A percentile compares a stretch with the other conserved stretches of the same genome.
These are phyloP conservation scores for Apophysomyces elegans DNA, from an alignment of 371 early-diverging fungal genomes.

Conservation along the genomic window DNA sequence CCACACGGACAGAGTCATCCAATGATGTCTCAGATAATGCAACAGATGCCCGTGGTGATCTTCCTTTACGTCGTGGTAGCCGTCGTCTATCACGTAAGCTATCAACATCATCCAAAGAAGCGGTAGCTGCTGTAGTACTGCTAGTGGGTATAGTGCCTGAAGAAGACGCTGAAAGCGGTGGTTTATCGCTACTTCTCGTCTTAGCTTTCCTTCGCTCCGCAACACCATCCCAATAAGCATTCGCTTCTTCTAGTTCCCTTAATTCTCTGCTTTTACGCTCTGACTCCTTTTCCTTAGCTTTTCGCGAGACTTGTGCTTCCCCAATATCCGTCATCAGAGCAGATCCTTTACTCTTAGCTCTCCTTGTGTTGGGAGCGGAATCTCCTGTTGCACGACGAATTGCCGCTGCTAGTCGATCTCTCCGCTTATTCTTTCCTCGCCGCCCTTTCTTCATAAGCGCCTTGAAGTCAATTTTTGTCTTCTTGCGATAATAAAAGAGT, in stretches of 20 bases:
- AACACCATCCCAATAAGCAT: slow-evolving; percentile 45
- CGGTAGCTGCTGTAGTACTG: neutral
- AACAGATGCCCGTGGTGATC: slow-evolving; percentile 29
- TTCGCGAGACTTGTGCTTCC: slow-evolving; percentile 57
- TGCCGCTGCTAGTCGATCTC: slow-evolving; percentile 50
- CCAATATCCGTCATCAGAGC: slow-evolving; percentile 69
- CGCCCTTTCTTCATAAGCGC: slow-evolving; percentile 62
- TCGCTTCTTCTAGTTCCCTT: slow-evolving; percentile 48
- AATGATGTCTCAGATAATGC: neutral
- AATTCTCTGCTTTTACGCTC: slow-evolving; percentile 47
- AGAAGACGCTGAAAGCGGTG: slow-evolving; percentile 16
- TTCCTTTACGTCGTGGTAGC: slow-evolving; percentile 28
- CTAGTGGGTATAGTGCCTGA: slow-evolving; percentile 1
- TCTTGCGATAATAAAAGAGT: slow-evolving; percentile 90
- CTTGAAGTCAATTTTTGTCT: slow-evolving; percentile 85
- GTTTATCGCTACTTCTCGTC: slow-evolving; percentile 17
- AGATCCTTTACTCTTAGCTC: slow-evolving; percentile 65
- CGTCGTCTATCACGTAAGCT: slow-evolving; percentile 19
- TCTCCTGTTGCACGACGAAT: slow-evolving; percentile 47
- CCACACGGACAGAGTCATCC: neutral
- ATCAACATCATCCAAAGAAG: slow-evolving; percentile 7
- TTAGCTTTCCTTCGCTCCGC: slow-evolving; percentile 39
- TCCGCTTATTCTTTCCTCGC: slow-evolving; percentile 50
- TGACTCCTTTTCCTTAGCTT: slow-evolving; percentile 53
- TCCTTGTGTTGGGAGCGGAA: slow-evolving; percentile 26